These are phyloP conservation scores for Omphalotus guepiniiformis DNA, from an alignment of 768 basidiomycete genomes.

Conservation along the genomic window DNA sequence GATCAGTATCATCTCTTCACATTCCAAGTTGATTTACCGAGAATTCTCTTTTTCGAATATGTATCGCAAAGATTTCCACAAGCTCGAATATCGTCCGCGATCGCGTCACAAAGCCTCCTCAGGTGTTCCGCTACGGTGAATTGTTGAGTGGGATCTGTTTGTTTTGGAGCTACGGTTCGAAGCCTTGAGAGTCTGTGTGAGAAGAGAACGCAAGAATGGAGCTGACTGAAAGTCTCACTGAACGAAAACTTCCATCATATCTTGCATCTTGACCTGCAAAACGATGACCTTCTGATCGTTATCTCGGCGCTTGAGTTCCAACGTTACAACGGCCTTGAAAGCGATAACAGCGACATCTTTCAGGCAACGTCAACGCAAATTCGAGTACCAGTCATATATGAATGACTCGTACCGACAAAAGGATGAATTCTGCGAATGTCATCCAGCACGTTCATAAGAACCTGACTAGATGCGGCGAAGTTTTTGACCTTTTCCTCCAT, in stretches of 20 bases:
- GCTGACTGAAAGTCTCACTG: conserved; percentile 24
- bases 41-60: conserved; percentile 20
- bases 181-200: conserved; percentile 20
- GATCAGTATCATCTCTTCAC: neutral
- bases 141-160: conserved; percentile 24
- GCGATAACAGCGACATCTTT: conserved; percentile 31
- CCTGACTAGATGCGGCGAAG: conserved; percentile 1
- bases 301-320: conserved; percentile 34
- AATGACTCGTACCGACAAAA: conserved; percentile 1
- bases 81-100: conserved; percentile 26
- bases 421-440: conserved; percentile 2
- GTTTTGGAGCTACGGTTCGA: conserved; percentile 23
- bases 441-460: conserved; percentile 1
- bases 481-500: conserved; percentile 3
- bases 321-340: conserved; percentile 35
- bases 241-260: conserved; percentile 33
- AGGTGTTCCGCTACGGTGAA: conserved; percentile 29
- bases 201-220: neutral
- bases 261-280: conserved; percentile 33
- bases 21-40: conserved; percentile 16
- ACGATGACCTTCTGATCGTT: conserved; percentile 35
- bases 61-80: conserved; percentile 30
- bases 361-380: neutral
- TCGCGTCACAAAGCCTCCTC: conserved; percentile 19
- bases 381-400: neutral